A percentile compares a stretch with the other conserved stretches of the same genome.
Evolutionary conservation across 2,329 filamentous ascomycete species (phyloP).

Genomic region (Macrophomina pseudophaseolina): DNA sequence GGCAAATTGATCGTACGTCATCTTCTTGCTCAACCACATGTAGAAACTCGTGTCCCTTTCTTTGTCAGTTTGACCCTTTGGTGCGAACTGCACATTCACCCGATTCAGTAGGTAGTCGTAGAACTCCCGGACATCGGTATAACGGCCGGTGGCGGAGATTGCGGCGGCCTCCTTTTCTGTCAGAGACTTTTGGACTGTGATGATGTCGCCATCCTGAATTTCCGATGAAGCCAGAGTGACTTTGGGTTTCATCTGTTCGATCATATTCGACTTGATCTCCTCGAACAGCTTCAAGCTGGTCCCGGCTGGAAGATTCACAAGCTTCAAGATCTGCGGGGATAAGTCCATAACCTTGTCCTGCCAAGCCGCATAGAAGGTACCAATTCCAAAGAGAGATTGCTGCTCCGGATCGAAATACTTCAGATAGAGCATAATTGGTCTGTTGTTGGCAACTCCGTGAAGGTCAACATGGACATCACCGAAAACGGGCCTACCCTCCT

Average conservation of each 20-base stretch:
- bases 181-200: slow-evolving; percentile 82
- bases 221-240: slow-evolving; percentile 88
- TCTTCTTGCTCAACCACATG: slow-evolving; percentile 82
- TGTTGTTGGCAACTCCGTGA: slow-evolving; percentile 58
- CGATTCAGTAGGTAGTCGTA: slow-evolving; percentile 93
- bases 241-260: slow-evolving; percentile 91
- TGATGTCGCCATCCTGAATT: slow-evolving; percentile 94
- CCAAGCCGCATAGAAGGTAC: slow-evolving; percentile 85
- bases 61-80: slow-evolving; percentile 61
- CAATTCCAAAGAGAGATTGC: slow-evolving; percentile 76
- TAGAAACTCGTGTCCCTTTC: slow-evolving; percentile 69
- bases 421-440: slow-evolving; percentile 81
- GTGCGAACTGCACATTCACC: slow-evolving; percentile 77
- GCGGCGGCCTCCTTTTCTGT: slow-evolving; percentile 52
- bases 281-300: slow-evolving; percentile 79
- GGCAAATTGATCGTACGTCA: slow-evolving; percentile 85
- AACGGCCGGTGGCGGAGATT: slow-evolving; percentile 49
- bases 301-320: slow-evolving; percentile 85
- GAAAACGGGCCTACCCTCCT: slow-evolving; percentile 76
- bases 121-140: slow-evolving; percentile 76
- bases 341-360: slow-evolving; percentile 88
- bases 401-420: slow-evolving; percentile 85
- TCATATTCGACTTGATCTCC: slow-evolving; percentile 98
- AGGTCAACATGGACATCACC: slow-evolving; percentile 65
- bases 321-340: slow-evolving; percentile 74